These are phyloP conservation scores for Aspergillus floridensis DNA, from an alignment of 2,329 filamentous ascomycete genomes.

Conservation along the genomic window DNA sequence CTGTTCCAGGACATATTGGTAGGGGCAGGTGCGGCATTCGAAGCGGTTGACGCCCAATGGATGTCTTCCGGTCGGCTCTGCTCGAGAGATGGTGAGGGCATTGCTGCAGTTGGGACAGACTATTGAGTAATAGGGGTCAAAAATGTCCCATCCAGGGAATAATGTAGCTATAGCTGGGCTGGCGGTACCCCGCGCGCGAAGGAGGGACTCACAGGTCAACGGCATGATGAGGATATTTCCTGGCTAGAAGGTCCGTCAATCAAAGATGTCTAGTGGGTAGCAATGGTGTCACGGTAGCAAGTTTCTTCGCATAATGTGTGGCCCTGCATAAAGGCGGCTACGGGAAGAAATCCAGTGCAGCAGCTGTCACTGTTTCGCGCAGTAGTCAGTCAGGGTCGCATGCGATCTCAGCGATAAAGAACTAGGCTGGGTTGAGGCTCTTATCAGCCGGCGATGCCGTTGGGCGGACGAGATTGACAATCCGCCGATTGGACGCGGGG, in stretches of 20 bases:
- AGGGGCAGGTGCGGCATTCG: conserved; percentile 93
- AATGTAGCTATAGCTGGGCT: neutral
- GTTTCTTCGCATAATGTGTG: conserved; percentile 1
- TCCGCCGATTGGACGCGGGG: conserved; percentile 20
- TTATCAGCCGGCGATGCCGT: conserved; percentile 17
- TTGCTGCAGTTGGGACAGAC: conserved; percentile 53
- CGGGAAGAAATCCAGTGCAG: neutral
- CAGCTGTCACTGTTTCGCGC: conserved; percentile 10
- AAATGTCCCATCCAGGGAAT: conserved; percentile 8
- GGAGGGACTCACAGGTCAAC: conserved; percentile 35
- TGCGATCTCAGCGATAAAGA: conserved; percentile 10
- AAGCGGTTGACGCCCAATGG: conserved; percentile 68
- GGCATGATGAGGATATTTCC: conserved; percentile 29
- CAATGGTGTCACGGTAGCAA: conserved; percentile 1
- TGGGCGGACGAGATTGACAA: conserved; percentile 15
- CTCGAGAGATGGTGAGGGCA: conserved; percentile 47
- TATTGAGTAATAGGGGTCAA: conserved; percentile 18
- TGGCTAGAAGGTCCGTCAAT: conserved; percentile 4
- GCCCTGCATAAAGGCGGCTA: conserved; percentile 4
- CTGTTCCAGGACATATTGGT: conserved; percentile 77
- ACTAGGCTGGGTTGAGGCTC: conserved; percentile 6
- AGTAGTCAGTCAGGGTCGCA: conserved; percentile 10
- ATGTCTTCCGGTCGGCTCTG: conserved; percentile 36
- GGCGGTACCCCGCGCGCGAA: neutral
- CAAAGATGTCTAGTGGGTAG: neutral